Percentiles rank a stretch among this genome's conserved stretches.
Conservation (phyloP, 2,329 filamentous ascomycete genomes). For the Sphaceloma murrayae region DNA sequence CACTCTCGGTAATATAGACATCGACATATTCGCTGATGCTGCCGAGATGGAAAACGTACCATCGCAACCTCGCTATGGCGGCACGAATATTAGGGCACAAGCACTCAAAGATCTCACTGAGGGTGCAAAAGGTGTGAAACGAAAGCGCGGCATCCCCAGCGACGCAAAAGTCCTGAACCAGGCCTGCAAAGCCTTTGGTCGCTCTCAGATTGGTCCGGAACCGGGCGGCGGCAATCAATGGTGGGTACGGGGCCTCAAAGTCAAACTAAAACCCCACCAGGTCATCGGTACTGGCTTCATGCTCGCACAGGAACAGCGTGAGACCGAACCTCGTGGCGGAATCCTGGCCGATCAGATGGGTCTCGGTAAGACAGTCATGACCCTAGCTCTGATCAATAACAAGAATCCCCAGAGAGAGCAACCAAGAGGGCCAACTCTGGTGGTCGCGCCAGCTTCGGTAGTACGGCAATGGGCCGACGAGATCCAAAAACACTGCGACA, state of each 20-base stretch:
- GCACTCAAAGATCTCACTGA: no score
- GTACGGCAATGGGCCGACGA: constrained; percentile 33
- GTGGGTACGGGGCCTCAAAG: constrained; percentile 41
- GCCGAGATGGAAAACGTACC: no score
- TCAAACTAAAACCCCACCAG: constrained; percentile 41
- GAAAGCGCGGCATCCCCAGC: no score
- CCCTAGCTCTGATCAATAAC: constrained; percentile 38
- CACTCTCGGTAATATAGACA: no score
- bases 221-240: constrained; percentile 32
- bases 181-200: constrained; percentile 36
- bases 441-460: constrained; percentile 34
- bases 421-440: constrained; percentile 31
- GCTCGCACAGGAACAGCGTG: constrained; percentile 40
- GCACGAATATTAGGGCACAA: no score
- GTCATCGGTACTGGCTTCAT: constrained; percentile 46
- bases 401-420: constrained; percentile 23
- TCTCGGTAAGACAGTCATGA: constrained; percentile 34
- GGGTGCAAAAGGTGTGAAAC: no score
- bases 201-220: constrained; percentile 28
- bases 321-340: constrained; percentile 31
- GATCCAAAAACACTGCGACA: constrained; percentile 23
- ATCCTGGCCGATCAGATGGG: constrained; percentile 37
- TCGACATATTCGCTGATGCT: no score
- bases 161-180: constrained; percentile 33
- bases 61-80: no score